Percentiles rank a stretch among this genome's conserved stretches.
These are phyloP conservation scores for Calcarisporium arbuscula DNA, from an alignment of 2,329 filamentous ascomycete species.

Conservation along the genomic window DNA sequence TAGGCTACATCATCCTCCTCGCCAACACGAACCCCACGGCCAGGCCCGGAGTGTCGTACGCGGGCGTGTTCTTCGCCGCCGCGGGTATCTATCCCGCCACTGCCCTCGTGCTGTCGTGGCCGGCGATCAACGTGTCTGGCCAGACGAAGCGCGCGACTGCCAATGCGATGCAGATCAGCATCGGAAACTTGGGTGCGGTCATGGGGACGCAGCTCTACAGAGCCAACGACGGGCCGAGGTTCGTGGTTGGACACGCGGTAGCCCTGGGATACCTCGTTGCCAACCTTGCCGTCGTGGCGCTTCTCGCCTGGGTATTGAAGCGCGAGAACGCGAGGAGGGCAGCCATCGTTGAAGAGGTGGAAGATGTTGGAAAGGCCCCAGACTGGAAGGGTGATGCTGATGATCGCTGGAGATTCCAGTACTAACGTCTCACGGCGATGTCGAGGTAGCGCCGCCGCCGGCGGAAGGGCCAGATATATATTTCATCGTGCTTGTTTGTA, in stretches of 20 bases:
- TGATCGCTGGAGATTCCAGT: conserved; percentile 60
- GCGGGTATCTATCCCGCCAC: conserved; percentile 62
- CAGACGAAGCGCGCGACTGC: conserved; percentile 64
- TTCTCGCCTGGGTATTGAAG: conserved; percentile 48
- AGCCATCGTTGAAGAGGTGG: conserved; percentile 32
- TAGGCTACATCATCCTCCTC: conserved; percentile 58
- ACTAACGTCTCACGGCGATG: conserved; percentile 27
- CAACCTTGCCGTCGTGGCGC: conserved; percentile 47
- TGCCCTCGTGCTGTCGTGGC: conserved; percentile 61
- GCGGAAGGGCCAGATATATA: too few species aligned
- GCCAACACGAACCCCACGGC: conserved; percentile 37
- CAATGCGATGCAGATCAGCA: conserved; percentile 66
- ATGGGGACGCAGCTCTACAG: conserved; percentile 66
- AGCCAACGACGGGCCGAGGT: conserved; percentile 52
- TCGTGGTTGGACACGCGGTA: conserved; percentile 60
- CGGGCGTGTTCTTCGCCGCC: conserved; percentile 56
- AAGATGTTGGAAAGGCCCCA: conserved; percentile 41
- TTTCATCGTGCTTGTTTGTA: too few species aligned
- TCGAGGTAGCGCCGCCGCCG: too few species aligned
- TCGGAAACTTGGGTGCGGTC: conserved; percentile 63
- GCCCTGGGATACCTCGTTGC: conserved; percentile 57
- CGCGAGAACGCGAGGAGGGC: conserved; percentile 52
- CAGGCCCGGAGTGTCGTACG: conserved; percentile 51
- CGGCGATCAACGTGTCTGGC: conserved; percentile 64
- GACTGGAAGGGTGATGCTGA: conserved; percentile 59